Percentiles rank a stretch among this genome's conserved stretches.
These are phyloP conservation scores for Hawksworthiomyces lignivorus DNA, from an alignment of 2,329 filamentous ascomycete genomes.

Conservation along the genomic window DNA sequence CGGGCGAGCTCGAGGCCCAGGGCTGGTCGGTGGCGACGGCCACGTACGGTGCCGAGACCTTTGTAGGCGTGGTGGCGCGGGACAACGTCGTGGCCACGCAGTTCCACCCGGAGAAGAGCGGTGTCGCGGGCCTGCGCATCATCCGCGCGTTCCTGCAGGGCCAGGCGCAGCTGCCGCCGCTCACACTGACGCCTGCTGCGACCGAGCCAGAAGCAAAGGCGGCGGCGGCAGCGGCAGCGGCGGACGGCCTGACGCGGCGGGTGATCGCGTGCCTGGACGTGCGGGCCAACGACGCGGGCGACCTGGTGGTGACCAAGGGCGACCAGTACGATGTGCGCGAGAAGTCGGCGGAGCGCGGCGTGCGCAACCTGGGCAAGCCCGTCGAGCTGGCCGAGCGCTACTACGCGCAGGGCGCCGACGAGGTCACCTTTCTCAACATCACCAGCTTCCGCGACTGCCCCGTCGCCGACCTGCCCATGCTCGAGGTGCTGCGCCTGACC, in stretches of 20 bases:
- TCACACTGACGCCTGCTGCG: background rate
- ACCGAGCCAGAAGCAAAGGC: slow-evolving; percentile 13
- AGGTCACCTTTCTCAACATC: slow-evolving; percentile 97
- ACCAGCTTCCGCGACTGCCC: slow-evolving; percentile 96
- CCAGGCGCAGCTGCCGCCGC: slow-evolving; percentile 27
- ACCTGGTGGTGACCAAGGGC: slow-evolving; percentile 95
- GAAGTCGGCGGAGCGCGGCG: slow-evolving; percentile 58
- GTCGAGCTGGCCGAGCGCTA: slow-evolving; percentile 91
- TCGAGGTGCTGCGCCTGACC: slow-evolving; percentile 80
- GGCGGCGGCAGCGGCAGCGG: background rate
- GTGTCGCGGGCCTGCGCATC: slow-evolving; percentile 76
- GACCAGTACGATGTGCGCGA: slow-evolving; percentile 98
- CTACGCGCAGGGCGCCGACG: slow-evolving; percentile 94
- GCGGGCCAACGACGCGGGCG: slow-evolving; percentile 84
- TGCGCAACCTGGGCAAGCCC: slow-evolving; percentile 93
- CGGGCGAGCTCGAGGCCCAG: slow-evolving; percentile 65
- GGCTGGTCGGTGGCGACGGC: slow-evolving; percentile 93
- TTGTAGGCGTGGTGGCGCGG: slow-evolving; percentile 81
- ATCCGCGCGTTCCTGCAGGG: slow-evolving; percentile 82
- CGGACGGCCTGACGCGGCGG: slow-evolving; percentile 71
- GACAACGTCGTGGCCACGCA: slow-evolving; percentile 86
- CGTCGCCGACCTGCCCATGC: slow-evolving; percentile 86
- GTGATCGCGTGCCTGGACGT: slow-evolving; percentile 97
- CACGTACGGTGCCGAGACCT: slow-evolving; percentile 79
- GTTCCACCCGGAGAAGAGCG: slow-evolving; percentile 97